Evolutionary conservation across 441 rosid species (phyloP).

Genomic region (Syzygium syzygioides): DNA sequence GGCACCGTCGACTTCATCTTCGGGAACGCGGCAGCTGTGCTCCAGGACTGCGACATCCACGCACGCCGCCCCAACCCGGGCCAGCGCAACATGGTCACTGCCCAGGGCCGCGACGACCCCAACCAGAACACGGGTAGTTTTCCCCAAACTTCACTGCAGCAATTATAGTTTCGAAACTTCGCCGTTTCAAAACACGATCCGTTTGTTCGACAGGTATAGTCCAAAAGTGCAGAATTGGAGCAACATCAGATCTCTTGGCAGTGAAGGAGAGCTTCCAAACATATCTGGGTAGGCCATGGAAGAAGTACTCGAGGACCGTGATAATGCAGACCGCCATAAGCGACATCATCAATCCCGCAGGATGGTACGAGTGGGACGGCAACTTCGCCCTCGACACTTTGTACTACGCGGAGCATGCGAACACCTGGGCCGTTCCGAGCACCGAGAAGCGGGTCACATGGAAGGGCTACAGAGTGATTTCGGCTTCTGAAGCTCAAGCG

Average conservation of each 20-base stretch:
- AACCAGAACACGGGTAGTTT: slow-evolving; percentile 58
- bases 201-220: slow-evolving; percentile 30
- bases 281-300: slow-evolving; percentile 92
- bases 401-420: slow-evolving; percentile 60
- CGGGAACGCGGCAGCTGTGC: slow-evolving; percentile 62
- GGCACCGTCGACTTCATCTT: slow-evolving; percentile 85
- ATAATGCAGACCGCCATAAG: slow-evolving; percentile 54
- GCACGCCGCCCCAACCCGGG: slow-evolving; percentile 67
- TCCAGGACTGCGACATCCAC: slow-evolving; percentile 73
- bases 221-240: slow-evolving; percentile 52
- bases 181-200: not conserved
- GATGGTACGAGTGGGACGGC: slow-evolving; percentile 66
- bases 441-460: slow-evolving; percentile 49
- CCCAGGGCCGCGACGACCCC: slow-evolving; percentile 73
- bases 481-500: slow-evolving; percentile 23
- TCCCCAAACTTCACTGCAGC: not conserved
- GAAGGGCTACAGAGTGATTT: slow-evolving; percentile 47
- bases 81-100: slow-evolving; percentile 74
- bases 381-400: slow-evolving; percentile 37
- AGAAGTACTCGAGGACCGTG: slow-evolving; percentile 67
- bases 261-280: slow-evolving; percentile 46
- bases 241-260: slow-evolving; percentile 38
- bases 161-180: not conserved
- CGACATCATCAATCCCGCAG: slow-evolving; percentile 37
- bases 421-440: slow-evolving; percentile 60